These are phyloP conservation scores for Cercospora canescens DNA, from an alignment of 2,329 filamentous ascomycete genomes.

Conservation along the genomic window DNA sequence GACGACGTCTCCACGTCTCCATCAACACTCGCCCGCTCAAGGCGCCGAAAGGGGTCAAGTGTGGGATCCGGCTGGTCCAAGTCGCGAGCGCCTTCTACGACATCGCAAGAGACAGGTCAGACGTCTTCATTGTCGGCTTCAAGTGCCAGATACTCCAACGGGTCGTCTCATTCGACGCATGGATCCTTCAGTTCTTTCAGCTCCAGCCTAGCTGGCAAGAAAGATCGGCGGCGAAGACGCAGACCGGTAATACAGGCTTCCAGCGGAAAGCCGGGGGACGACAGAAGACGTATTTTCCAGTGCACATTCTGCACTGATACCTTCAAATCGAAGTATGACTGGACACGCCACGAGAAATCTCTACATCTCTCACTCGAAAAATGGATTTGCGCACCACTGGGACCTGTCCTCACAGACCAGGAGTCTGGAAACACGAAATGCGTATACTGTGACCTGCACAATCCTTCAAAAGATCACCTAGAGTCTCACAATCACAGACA, in stretches of 20 bases:
- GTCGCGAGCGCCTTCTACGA: conserved; percentile 50
- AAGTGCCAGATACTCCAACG: conserved; percentile 57
- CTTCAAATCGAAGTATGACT: conserved; percentile 60
- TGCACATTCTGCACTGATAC: conserved; percentile 61
- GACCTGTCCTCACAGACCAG: conserved; percentile 57
- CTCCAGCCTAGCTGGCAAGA: conserved; percentile 54
- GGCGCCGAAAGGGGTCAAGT: conserved; percentile 51
- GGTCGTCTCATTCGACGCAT: conserved; percentile 55
- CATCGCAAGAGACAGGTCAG: conserved; percentile 44
- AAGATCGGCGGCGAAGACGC: conserved; percentile 56
- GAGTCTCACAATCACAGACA: conserved; percentile 60
- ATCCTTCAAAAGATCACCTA: conserved; percentile 58
- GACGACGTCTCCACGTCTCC: conserved; percentile 28
- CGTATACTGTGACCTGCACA: conserved; percentile 57
- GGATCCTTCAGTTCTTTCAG: conserved; percentile 56
- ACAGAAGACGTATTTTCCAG: conserved; percentile 52
- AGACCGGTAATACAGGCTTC: conserved; percentile 30
- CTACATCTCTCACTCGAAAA: conserved; percentile 66
- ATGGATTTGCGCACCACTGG: conserved; percentile 61
- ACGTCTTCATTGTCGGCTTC: conserved; percentile 32
- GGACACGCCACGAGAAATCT: conserved; percentile 66
- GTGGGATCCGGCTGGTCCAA: conserved; percentile 52
- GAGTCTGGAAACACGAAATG: conserved; percentile 58
- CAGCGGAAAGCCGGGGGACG: conserved; percentile 33
- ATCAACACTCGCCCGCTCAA: conserved; percentile 30